Evolutionary conservation across 441 rosid species (phyloP), one percentile per base, ranked within the genome.

Genomic region (Breynia disticha): DNA sequence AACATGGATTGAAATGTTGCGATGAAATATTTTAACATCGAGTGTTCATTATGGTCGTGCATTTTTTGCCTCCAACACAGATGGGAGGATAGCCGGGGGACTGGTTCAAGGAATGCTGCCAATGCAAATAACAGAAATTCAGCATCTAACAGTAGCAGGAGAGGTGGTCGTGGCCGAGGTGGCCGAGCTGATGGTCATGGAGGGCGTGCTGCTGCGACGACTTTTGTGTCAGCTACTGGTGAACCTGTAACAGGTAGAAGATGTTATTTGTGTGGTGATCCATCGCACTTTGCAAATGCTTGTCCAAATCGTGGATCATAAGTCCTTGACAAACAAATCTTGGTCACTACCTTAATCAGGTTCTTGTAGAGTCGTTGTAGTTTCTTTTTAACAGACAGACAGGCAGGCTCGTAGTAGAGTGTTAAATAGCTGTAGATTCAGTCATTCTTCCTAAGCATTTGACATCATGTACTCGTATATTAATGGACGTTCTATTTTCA

Each of bases 281-380:
- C 97, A 56, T 84, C 95, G 6, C 99, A 93, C 70, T 84, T 93
- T 41, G 97, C 96, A 17, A 86, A 79, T 55, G 80, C 57, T 60
- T 93, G 99, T 72, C 93, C 97, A n/a, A 79, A 74, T 55, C 95
- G 93, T 48, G 79, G 75, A n/a, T n/a, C n/a, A n/a, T n/a, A n/a
- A n/a, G n/a, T n/a, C n/a, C n/a, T n/a, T n/a, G n/a, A n/a, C n/a
- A n/a, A n/a, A n/a, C n/a, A n/a, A n/a, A n/a, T n/a, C n/a, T n/a
- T n/a, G n/a, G n/a, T n/a, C n/a, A n/a, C n/a, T n/a, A n/a, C n/a
- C n/a, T n/a, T n/a, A n/a, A n/a, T n/a, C n/a, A n/a, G n/a, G n/a
- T n/a, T n/a, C n/a, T n/a, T n/a, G n/a, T n/a, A n/a, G n/a, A n/a
- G n/a, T n/a, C n/a, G n/a, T n/a, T n/a, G n/a, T n/a, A n/a, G n/a